phyloP scores from a whole-genome alignment of 805 yeast genomes.

The Starmerella potacharoeniae region DNA sequence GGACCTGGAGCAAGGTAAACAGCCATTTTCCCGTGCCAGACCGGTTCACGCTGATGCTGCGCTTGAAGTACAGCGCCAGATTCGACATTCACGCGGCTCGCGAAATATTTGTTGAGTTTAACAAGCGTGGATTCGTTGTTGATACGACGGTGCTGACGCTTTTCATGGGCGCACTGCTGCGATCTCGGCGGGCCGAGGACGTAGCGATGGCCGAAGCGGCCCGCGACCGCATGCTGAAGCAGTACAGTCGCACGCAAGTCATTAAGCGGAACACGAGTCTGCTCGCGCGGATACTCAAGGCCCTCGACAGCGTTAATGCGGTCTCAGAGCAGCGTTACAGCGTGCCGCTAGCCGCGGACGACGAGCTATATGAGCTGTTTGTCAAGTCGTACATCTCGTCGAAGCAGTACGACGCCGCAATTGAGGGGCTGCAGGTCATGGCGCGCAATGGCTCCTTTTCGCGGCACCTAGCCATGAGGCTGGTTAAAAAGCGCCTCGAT shows the following conservation, averaged over 20 bases:
- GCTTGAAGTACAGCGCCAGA: constrained; percentile 18
- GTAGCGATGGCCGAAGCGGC: constrained; percentile 23
- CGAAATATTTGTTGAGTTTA: constrained; percentile 18
- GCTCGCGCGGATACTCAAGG: constrained; percentile 6
- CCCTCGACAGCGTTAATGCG: constrained; percentile 10
- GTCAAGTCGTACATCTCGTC: constrained; percentile 2
- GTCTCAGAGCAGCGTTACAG: neutral
- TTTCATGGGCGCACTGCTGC: constrained; percentile 21
- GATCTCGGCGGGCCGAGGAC: constrained; percentile 14
- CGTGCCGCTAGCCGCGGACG: constrained; percentile 11
- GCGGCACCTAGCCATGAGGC: neutral
- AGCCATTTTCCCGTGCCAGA: constrained; percentile 23
- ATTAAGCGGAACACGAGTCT: neutral
- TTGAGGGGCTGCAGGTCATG: constrained; percentile 11
- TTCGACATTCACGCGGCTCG: constrained; percentile 1
- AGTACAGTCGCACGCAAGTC: neutral
- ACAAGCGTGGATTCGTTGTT: constrained; percentile 18
- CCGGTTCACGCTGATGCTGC: constrained; percentile 26
- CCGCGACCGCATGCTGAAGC: constrained; percentile 9
- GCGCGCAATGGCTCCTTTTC: constrained; percentile 9
- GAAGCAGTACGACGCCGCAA: constrained; percentile 6
- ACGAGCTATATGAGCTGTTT: neutral
- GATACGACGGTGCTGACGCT: constrained; percentile 24
- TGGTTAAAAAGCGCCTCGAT: neutral
- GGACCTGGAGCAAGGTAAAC: constrained; percentile 16